Conservation (phyloP, 2,329 filamentous ascomycete species). For the Westerdykella sp. region DNA sequence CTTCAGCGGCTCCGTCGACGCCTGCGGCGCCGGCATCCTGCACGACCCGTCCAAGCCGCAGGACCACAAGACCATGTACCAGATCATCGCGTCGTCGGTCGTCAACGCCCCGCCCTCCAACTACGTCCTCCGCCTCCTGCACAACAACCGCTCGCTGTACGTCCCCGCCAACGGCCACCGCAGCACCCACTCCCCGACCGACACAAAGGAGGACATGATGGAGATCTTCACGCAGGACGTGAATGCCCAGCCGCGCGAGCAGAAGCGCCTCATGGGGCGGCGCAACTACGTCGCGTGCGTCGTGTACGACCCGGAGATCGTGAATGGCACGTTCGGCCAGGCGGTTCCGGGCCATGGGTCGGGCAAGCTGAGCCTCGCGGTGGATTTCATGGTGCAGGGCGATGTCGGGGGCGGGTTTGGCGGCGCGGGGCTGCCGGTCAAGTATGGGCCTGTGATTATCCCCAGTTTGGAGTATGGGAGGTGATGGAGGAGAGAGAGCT, state of each 20-base stretch:
- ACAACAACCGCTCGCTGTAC: conserved; percentile 89
- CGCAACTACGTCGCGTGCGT: conserved; percentile 90
- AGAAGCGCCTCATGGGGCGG: conserved; percentile 87
- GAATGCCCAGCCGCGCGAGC: conserved; percentile 71
- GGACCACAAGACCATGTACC: conserved; percentile 99
- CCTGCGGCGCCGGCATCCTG: conserved; percentile 83
- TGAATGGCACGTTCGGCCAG: conserved; percentile 45
- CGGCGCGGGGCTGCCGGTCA: conserved; percentile 73
- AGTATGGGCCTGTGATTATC: conserved; percentile 95
- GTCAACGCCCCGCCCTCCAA: conserved; percentile 79
- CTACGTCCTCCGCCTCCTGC: conserved; percentile 90
- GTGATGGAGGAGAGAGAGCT: too few relatives aligned
- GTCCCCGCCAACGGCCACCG: conserved; percentile 81
- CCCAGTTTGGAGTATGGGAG: conserved; percentile 57
- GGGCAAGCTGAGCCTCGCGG: conserved; percentile 69
- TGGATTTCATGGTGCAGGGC: conserved; percentile 95
- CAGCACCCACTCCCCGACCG: conserved; percentile 62
- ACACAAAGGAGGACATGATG: conserved; percentile 99
- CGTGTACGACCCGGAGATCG: conserved; percentile 83
- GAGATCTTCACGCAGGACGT: conserved; percentile 97
- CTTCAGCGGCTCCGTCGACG: conserved; percentile 85
- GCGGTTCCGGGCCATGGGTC: conserved; percentile 35
- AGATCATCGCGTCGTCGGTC: conserved; percentile 87
- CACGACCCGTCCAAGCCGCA: conserved; percentile 87
- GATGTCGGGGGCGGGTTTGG: conserved; percentile 49